phyloP scores from a whole-genome alignment of 306 rosid genomes.

The Sicyos baderoa region DNA sequence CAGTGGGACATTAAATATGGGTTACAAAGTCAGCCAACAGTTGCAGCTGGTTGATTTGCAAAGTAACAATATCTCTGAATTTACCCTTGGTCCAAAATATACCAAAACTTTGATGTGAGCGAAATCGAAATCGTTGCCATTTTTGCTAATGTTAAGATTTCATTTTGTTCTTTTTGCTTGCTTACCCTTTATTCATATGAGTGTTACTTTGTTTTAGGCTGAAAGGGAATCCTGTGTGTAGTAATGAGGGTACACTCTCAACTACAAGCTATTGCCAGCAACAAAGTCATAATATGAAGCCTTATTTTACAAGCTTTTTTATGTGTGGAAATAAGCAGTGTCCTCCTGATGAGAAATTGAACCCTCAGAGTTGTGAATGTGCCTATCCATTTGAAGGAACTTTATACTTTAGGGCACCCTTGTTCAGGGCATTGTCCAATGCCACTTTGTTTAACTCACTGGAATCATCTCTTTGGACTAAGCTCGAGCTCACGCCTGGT shows the following conservation, averaged over 20 bases:
- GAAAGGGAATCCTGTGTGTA: slow-evolving; percentile 77
- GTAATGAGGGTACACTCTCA: slow-evolving; percentile 20
- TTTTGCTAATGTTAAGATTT: too few species aligned
- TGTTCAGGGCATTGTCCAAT: slow-evolving; percentile 59
- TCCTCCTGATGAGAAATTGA: slow-evolving; percentile 49
- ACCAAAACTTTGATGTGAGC: slow-evolving; percentile 58
- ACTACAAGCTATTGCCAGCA: slow-evolving; percentile 47
- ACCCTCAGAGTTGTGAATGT: slow-evolving; percentile 89
- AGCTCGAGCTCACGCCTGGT: slow-evolving; percentile 60
- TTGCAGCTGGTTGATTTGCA: slow-evolving; percentile 75
- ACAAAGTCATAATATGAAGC: slow-evolving; percentile 35
- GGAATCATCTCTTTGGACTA: slow-evolving; percentile 63
- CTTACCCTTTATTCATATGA: slow-evolving; percentile 18
- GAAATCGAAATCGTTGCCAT: neutral
- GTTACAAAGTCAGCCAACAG: slow-evolving; percentile 49
- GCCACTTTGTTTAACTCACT: slow-evolving; percentile 45
- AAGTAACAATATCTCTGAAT: slow-evolving; percentile 51
- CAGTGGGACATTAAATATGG: slow-evolving; percentile 56
- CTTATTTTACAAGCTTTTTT: slow-evolving; percentile 64
- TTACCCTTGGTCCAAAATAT: slow-evolving; percentile 43
- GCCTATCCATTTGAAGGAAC: slow-evolving; percentile 76
- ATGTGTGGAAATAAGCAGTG: slow-evolving; percentile 51
- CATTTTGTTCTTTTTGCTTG: neutral
- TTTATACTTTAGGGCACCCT: slow-evolving; percentile 68
- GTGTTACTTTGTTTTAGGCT: slow-evolving; percentile 42